Conservation (phyloP, 148 eudicot genomes). For the Camellia sinensis region DNA sequence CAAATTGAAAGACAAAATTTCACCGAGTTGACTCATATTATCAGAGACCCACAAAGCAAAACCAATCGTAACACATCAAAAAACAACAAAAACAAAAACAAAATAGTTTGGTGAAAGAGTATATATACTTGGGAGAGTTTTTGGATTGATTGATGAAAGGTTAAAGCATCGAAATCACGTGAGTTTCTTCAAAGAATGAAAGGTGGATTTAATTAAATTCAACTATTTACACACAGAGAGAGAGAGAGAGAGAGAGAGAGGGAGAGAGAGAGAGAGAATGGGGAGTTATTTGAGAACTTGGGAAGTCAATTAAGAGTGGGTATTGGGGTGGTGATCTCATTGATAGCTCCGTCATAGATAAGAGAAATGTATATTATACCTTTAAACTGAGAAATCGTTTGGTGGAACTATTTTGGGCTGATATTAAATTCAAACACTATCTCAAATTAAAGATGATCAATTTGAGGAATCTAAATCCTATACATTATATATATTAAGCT, state of each 20-base stretch:
- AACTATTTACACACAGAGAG: background rate
- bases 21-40: slow-evolving; percentile 33
- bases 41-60: background rate
- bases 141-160: background rate
- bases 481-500: too few species aligned
- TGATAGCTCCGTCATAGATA: slow-evolving; percentile 13
- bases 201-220: background rate
- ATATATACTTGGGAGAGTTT: slow-evolving; percentile 4
- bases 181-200: slow-evolving; percentile 22
- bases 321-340: background rate
- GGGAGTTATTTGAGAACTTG: background rate
- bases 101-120: slow-evolving; percentile 11
- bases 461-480: too few species aligned
- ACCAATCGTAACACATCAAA: background rate
- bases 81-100: background rate
- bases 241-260: slow-evolving; percentile 8
- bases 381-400: too few species aligned
- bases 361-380: background rate
- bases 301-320: background rate
- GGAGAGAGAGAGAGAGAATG: background rate
- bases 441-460: too few species aligned
- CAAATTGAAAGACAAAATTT: slow-evolving; percentile 29
- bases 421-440: too few species aligned
- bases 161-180: slow-evolving; percentile 24
- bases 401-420: too few species aligned